A percentile compares a stretch with the other conserved stretches of the same genome.
Conservation (phyloP, 2,329 filamentous ascomycete species). For the Aspergillus novoparasiticus region DNA sequence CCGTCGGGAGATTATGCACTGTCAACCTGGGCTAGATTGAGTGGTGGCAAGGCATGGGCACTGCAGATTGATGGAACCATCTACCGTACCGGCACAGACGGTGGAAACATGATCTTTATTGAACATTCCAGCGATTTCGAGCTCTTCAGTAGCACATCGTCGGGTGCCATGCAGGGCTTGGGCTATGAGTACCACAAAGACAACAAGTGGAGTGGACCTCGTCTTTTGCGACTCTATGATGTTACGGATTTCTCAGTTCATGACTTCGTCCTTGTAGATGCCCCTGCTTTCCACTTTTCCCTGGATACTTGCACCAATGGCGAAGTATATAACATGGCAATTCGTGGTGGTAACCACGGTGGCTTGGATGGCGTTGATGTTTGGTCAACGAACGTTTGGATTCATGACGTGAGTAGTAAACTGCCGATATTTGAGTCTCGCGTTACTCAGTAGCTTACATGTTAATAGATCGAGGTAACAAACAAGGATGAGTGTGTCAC, state of each 20-base stretch:
- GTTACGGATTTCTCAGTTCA: constrained; percentile 53
- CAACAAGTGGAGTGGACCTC: constrained; percentile 45
- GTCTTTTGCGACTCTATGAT: constrained; percentile 50
- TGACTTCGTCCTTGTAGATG: constrained; percentile 53
- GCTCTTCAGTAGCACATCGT: constrained; percentile 55
- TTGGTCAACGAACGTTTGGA: constrained; percentile 57
- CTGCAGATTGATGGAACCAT: constrained; percentile 58
- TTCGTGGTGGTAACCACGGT: constrained; percentile 55
- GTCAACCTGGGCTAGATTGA: constrained; percentile 53
- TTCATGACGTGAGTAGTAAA: constrained; percentile 51
- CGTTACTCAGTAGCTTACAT: neutral
- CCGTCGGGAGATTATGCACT: constrained; percentile 55
- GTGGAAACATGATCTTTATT: constrained; percentile 58
- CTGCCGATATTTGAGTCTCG: neutral
- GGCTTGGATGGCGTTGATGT: constrained; percentile 61
- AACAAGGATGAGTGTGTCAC: constrained; percentile 66
- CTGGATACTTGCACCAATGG: constrained; percentile 55
- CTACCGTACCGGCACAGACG: constrained; percentile 53
- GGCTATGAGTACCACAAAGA: constrained; percentile 53
- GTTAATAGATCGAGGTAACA: constrained; percentile 54
- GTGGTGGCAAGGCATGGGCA: constrained; percentile 51
- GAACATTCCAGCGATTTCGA: constrained; percentile 56
- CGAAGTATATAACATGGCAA: constrained; percentile 59
- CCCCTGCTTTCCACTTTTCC: constrained; percentile 54
- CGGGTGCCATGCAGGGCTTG: constrained; percentile 56